Percentiles rank a stretch among this genome's conserved stretches.
Evolutionary conservation across 2,329 filamentous ascomycete species (phyloP).

Genomic region (Cordyceps cateniannulata): DNA sequence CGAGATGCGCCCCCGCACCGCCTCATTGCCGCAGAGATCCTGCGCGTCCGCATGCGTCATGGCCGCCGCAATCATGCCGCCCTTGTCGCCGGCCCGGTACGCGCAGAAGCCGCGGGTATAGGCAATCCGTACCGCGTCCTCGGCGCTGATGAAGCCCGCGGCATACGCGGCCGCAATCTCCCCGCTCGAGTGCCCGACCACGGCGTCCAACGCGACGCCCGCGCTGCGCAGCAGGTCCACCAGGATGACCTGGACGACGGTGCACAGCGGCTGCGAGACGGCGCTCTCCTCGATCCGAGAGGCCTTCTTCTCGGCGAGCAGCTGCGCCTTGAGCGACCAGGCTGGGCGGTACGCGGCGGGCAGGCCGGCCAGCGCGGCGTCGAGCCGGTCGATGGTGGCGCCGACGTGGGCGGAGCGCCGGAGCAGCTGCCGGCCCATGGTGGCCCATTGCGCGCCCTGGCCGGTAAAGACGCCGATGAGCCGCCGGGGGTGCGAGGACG

Average conservation of each 20-base stretch:
- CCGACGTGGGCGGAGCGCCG: constrained; percentile 22
- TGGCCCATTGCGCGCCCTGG: constrained; percentile 25
- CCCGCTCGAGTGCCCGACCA: constrained; percentile 36
- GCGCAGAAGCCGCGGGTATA: constrained; percentile 34
- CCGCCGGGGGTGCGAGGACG: neutral
- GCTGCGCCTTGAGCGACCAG: constrained; percentile 27
- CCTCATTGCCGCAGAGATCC: neutral
- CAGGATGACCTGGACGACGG: constrained; percentile 36
- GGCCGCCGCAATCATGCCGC: constrained; percentile 46
- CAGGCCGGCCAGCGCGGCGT: constrained; percentile 22
- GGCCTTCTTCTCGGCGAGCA: constrained; percentile 21
- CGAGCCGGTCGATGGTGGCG: constrained; percentile 17
- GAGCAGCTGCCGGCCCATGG: constrained; percentile 26
- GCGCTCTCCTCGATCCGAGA: constrained; percentile 22
- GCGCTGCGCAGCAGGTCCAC: constrained; percentile 33
- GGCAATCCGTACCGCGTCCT: constrained; percentile 36
- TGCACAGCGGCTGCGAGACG: constrained; percentile 32
- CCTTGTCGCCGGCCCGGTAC: constrained; percentile 31
- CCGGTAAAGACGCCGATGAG: constrained; percentile 24
- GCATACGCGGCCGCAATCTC: constrained; percentile 38
- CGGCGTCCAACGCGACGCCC: constrained; percentile 27
- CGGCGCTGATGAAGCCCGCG: constrained; percentile 32
- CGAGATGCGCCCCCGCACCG: constrained; percentile 5
- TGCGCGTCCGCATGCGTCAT: constrained; percentile 12
- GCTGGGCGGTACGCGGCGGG: constrained; percentile 17